phyloP scores from a whole-genome alignment of 805 yeast genomes.

The Zygoascus tannicola region DNA sequence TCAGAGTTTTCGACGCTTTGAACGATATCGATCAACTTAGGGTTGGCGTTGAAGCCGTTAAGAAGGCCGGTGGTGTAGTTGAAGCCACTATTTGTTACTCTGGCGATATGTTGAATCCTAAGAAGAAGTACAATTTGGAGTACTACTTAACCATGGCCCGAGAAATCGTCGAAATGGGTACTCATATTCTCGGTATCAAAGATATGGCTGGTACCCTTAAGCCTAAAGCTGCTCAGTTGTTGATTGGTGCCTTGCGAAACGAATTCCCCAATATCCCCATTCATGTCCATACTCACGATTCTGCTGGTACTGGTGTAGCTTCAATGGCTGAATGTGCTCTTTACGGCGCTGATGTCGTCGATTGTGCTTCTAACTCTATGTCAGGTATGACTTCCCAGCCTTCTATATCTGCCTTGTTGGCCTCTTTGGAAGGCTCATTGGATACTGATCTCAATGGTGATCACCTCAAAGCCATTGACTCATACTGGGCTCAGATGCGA shows the following conservation, averaged over 20 bases:
- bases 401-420: conserved; percentile 83
- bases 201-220: conserved; percentile 99
- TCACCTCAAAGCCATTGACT: conserved; percentile 73
- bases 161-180: conserved; percentile 83
- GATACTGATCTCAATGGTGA: conserved; percentile 61
- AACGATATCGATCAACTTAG: conserved; percentile 93
- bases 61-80: conserved; percentile 97
- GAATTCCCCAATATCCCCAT: conserved; percentile 90
- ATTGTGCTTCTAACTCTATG: conserved; percentile 94
- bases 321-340: conserved; percentile 89
- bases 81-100: conserved; percentile 98
- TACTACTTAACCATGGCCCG: conserved; percentile 80
- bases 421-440: conserved; percentile 81
- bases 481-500: conserved; percentile 99
- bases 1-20: conserved; percentile 95
- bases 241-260: conserved; percentile 72
- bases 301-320: conserved; percentile 99
- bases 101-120: conserved; percentile 95
- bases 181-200: conserved; percentile 93
- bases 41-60: conserved; percentile 97
- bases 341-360: conserved; percentile 98
- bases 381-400: conserved; percentile 99
- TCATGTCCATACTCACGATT: conserved; percentile 98
- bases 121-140: conserved; percentile 90
- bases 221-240: conserved; percentile 81